phyloP scores from a whole-genome alignment of 139 green algal species.

The Eudorina sp. region DNA sequence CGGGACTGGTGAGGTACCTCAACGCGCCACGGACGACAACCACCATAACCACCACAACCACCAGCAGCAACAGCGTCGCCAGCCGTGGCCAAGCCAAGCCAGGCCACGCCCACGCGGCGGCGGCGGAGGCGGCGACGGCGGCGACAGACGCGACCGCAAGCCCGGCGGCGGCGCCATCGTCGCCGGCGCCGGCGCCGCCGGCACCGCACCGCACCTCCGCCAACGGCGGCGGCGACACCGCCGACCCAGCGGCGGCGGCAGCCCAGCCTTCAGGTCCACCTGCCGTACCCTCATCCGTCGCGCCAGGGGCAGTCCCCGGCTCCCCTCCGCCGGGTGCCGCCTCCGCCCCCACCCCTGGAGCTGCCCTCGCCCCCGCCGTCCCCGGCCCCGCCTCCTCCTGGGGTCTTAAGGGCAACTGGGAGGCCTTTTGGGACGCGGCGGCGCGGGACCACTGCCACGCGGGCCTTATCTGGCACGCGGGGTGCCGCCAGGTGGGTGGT shows the following conservation, averaged over 20 bases:
- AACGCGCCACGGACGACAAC: slow-evolving; percentile 46
- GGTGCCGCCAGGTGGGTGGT: slow-evolving; percentile 22
- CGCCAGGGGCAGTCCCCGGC: too few species aligned
- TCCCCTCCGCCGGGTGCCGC: neutral
- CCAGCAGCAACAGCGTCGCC: too few species aligned
- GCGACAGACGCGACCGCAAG: neutral
- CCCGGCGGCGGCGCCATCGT: neutral
- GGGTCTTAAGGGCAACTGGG: slow-evolving; percentile 84
- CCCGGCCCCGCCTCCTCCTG: neutral
- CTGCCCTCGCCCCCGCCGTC: neutral
- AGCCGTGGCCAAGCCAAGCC: neutral
- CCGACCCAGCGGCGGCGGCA: too few species aligned
- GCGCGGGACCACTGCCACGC: slow-evolving; percentile 83
- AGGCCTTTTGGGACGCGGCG: slow-evolving; percentile 81
- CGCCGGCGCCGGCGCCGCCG: neutral
- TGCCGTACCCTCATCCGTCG: too few species aligned
- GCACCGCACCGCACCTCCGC: neutral
- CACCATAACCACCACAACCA: too few species aligned
- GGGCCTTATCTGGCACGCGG: slow-evolving; percentile 49
- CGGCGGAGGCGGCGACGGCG: neutral
- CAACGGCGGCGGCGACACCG: neutral
- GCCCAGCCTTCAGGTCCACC: too few species aligned
- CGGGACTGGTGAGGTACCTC: slow-evolving; percentile 83
- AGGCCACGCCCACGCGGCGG: neutral
- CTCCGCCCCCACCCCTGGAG: neutral